These are phyloP conservation scores for Microdochium nivale DNA, from an alignment of 2,329 filamentous ascomycete genomes.

Conservation along the genomic window DNA sequence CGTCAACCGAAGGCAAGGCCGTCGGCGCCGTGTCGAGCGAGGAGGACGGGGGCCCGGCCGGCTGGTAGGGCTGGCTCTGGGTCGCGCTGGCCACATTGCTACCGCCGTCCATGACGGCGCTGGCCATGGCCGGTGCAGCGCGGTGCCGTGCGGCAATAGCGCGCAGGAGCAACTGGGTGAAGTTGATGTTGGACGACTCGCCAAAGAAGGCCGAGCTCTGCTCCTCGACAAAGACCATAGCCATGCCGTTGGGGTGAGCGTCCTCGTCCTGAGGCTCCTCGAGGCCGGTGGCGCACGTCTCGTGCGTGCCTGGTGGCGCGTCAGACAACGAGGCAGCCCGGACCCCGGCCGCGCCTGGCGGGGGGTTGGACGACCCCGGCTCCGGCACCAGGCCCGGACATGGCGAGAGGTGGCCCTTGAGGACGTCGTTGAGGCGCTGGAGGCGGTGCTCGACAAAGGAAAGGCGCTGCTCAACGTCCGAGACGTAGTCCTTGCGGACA, in stretches of 20 bases:
- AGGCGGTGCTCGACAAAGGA: not conserved
- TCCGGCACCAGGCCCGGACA: not conserved
- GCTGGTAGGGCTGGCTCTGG: not conserved
- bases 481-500: conserved; percentile 1
- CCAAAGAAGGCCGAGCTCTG: conserved; percentile 1
- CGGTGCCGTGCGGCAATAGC: conserved; percentile 1
- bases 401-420: conserved; percentile 1
- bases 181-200: conserved; percentile 2
- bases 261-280: conserved; percentile 2
- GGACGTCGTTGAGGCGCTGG: conserved; percentile 1
- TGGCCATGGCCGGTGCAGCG: not conserved
- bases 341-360: not conserved
- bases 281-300: not conserved
- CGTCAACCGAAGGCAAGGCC: not conserved
- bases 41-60: not conserved
- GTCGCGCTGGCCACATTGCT: not conserved
- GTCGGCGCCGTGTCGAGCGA: not conserved
- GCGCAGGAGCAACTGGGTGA: conserved; percentile 1
- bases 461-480: not conserved
- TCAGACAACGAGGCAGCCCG: not conserved
- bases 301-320: not conserved
- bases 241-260: not conserved
- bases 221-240: conserved; percentile 1
- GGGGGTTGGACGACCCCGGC: not conserved
- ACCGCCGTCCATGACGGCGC: not conserved